A percentile compares a stretch with the other conserved stretches of the same genome.
These are phyloP conservation scores for Dryadomyces sulphureus DNA, from an alignment of 2,329 filamentous ascomycete genomes.

Conservation along the genomic window DNA sequence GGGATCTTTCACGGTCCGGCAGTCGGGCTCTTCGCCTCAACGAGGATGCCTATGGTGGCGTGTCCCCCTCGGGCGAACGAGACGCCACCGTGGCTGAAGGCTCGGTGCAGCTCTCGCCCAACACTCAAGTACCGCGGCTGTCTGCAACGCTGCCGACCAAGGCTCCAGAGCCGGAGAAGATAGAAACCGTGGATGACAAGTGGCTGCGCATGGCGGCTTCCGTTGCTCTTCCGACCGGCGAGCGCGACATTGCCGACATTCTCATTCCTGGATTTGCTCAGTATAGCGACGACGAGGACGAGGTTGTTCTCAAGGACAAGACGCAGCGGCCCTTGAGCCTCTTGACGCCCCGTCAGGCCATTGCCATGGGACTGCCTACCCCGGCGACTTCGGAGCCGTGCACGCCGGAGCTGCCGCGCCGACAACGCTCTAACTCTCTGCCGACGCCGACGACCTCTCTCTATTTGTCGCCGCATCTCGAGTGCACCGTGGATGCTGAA, in stretches of 20 bases:
- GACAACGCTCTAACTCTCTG: constrained; percentile 33
- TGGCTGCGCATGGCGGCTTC: constrained; percentile 31
- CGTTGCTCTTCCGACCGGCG: constrained; percentile 53
- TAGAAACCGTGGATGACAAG: constrained; percentile 20
- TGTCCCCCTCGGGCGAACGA: not conserved
- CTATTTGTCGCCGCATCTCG: constrained; percentile 10
- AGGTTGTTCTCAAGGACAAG: constrained; percentile 33
- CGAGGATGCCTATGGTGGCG: constrained; percentile 8
- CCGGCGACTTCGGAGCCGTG: constrained; percentile 20
- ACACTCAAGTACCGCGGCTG: no score
- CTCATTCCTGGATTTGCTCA: constrained; percentile 56
- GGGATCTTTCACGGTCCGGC: constrained; percentile 23
- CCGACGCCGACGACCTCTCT: constrained; percentile 23
- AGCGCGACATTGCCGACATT: constrained; percentile 64
- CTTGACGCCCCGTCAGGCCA: constrained; percentile 17
- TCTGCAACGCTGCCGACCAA: not conserved
- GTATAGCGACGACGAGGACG: constrained; percentile 52
- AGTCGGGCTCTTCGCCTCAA: constrained; percentile 23
- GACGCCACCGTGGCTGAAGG: no score
- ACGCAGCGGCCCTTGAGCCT: constrained; percentile 32
- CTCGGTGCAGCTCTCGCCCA: no score
- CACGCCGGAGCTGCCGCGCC: constrained; percentile 16
- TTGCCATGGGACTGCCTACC: constrained; percentile 17
- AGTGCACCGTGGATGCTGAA: constrained; percentile 7
- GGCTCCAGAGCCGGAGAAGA: not conserved